Evolutionary conservation across 2,329 filamentous ascomycete genomes (phyloP), one percentile per base, ranked within the genome.

Genomic region (Monilinia polystroma): DNA sequence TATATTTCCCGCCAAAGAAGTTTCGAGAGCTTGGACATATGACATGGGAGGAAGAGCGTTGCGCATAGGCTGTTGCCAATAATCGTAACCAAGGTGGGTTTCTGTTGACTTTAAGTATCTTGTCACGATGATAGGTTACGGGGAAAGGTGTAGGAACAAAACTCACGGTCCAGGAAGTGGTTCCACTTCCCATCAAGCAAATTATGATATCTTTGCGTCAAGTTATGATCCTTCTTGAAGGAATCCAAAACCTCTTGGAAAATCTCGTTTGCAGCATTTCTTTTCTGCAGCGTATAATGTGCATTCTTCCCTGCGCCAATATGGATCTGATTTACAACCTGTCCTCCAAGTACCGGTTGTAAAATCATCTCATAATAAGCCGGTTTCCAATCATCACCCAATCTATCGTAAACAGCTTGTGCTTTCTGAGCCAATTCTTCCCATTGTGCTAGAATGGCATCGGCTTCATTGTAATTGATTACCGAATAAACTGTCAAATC

Each of bases 51-150:
- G 87, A 1, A 89, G 81, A 0, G 83, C 83, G 73, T 91, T 89
- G 45, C 87, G 81, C 88, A 90, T 90, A 1, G 89, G 87, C 74
- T 91, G 88, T 76, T 91, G 89, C 88, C 82, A 81, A 58, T 79
- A 63, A 29, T 70, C 79, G 57, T 83, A 85, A 26, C 83, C 83
- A 11, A 85, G 76, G 70, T 85, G 84, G 0, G 82, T 84, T 78
- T 85, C 73, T 75, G 54, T 45, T 4, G 4, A 20, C 26, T 11
- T 83, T 71, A 84, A 72, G 67, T 43, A 8, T 7, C 43, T 63
- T 16, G 6, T 47, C 38, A 35, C 14, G 23, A 47, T 32, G 10
- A 7, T 2, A 54, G 49, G 2, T 35, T 7, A 62, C 18, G 38
- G 47, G 47, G n/a, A 26, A 60, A 35, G n/a, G n/a, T 20, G 29